Evolutionary conservation across 495 filamentous ascomycete genomes (phyloP).

Genomic region (Neurospora terricola): DNA sequence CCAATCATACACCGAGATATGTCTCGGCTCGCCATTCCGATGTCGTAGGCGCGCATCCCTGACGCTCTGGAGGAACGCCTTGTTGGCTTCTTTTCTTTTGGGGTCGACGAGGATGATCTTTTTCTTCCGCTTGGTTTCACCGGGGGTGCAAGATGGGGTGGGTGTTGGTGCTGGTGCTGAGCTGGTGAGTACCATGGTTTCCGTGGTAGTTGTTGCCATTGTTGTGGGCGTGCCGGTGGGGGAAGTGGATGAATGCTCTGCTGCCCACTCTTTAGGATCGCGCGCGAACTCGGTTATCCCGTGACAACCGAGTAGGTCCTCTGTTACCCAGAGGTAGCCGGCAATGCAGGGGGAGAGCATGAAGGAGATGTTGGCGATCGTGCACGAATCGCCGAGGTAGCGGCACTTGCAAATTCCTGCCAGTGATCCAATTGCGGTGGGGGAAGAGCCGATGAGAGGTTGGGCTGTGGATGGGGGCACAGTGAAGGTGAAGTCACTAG

Average conservation of each 20-base stretch:
- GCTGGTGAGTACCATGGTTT: slow-evolving; percentile 13
- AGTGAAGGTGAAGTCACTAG: neutral
- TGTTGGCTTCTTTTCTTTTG: slow-evolving; percentile 25
- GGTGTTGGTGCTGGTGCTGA: slow-evolving; percentile 24
- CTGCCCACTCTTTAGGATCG: slow-evolving; percentile 24
- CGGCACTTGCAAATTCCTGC: neutral
- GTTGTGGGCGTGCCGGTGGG: neutral
- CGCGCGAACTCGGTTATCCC: slow-evolving; percentile 22
- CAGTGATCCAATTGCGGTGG: neutral
- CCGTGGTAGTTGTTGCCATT: neutral
- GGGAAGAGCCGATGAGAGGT: neutral
- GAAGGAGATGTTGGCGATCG: slow-evolving; percentile 27
- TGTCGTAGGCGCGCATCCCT: slow-evolving; percentile 22
- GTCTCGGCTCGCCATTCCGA: slow-evolving; percentile 25
- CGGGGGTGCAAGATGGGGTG: slow-evolving; percentile 22
- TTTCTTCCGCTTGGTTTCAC: slow-evolving; percentile 14
- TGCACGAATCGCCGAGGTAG: slow-evolving; percentile 14
- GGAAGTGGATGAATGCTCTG: neutral
- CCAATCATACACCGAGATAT: slow-evolving; percentile 42
- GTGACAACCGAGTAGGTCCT: slow-evolving; percentile 33
- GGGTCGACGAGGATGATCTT: slow-evolving; percentile 40
- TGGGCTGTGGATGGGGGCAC: neutral
- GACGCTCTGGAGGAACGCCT: slow-evolving; percentile 27
- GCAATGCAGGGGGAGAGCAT: slow-evolving; percentile 38
- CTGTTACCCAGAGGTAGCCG: slow-evolving; percentile 27